Evolutionary conservation across 805 yeast species (phyloP).

Genomic region (Kuraishia ogatae): DNA sequence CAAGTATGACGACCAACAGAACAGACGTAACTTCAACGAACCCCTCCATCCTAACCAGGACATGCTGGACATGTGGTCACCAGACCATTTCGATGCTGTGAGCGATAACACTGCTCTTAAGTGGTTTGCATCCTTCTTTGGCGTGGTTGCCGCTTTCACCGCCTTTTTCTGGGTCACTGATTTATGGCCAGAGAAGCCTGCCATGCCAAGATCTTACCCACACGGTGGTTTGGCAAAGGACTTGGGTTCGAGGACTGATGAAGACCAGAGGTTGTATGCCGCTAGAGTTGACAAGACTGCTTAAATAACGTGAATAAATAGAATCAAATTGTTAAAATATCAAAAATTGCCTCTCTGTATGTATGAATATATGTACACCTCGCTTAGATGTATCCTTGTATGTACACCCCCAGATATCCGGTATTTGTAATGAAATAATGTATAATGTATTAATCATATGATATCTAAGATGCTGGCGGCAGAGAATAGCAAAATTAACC

Average conservation of each 20-base stretch:
- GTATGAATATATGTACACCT: too few species aligned
- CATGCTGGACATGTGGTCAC: slow-evolving; percentile 77
- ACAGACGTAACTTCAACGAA: slow-evolving; percentile 70
- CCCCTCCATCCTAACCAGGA: slow-evolving; percentile 69
- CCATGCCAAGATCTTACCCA: slow-evolving; percentile 70
- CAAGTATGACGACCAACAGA: slow-evolving; percentile 73
- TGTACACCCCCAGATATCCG: too few species aligned
- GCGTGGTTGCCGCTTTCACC: slow-evolving; percentile 31
- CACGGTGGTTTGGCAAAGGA: slow-evolving; percentile 67
- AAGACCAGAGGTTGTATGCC: slow-evolving; percentile 29
- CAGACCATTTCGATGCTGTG: slow-evolving; percentile 59
- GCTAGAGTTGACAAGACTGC: slow-evolving; percentile 31
- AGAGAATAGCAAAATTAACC: slow-evolving; percentile 3
- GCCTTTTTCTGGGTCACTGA: slow-evolving; percentile 39
- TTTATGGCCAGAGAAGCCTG: slow-evolving; percentile 58
- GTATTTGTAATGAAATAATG: background rate
- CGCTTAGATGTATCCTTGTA: too few species aligned
- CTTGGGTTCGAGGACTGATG: slow-evolving; percentile 53
- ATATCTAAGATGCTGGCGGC: slow-evolving; percentile 2
- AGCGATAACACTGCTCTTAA: slow-evolving; percentile 52
- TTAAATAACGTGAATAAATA: background rate
- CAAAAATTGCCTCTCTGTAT: too few species aligned
- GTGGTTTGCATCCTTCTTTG: slow-evolving; percentile 44
- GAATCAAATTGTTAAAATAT: too few species aligned
- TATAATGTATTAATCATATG: background rate